Evolutionary conservation across 202 grass and related monocot genomes (phyloP).

Genomic region (Alloteropsis angusta): DNA sequence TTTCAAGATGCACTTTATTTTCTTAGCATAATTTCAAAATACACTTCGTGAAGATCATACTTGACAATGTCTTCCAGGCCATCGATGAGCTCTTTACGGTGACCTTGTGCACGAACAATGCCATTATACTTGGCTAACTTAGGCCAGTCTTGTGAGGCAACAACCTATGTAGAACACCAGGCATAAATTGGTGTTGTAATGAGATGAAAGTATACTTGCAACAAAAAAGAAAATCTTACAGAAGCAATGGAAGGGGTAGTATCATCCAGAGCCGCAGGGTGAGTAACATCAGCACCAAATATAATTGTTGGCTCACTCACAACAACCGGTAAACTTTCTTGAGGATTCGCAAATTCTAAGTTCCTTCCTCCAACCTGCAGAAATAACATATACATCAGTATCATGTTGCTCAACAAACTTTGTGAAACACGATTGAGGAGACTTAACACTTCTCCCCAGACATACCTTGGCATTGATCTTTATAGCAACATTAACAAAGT

Average conservation of each 20-base stretch:
- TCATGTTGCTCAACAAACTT: not conserved
- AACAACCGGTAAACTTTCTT: slow-evolving; percentile 35
- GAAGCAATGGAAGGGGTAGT: slow-evolving; percentile 53
- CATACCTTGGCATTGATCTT: slow-evolving; percentile 81
- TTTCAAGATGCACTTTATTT: not conserved
- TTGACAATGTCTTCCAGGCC: slow-evolving; percentile 38
- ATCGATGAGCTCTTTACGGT: slow-evolving; percentile 41
- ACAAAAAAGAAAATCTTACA: slow-evolving; percentile 31
- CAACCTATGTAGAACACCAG: slow-evolving; percentile 40
- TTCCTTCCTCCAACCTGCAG: slow-evolving; percentile 62
- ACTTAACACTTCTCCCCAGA: not conserved
- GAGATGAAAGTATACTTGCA: not conserved
- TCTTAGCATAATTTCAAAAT: not conserved
- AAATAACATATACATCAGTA: not conserved
- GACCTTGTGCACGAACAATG: slow-evolving; percentile 27
- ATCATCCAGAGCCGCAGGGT: slow-evolving; percentile 50
- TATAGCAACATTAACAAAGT: slow-evolving; percentile 54
- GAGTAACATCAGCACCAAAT: slow-evolving; percentile 66
- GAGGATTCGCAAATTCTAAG: slow-evolving; percentile 27
- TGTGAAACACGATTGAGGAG: not conserved
- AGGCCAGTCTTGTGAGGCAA: slow-evolving; percentile 68
- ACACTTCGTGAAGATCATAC: slow-evolving; percentile 11
- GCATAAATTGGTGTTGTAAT: not conserved
- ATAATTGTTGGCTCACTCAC: slow-evolving; percentile 41
- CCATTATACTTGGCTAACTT: slow-evolving; percentile 53